Conservation (phyloP, 176 grass and related monocot species). For the Juncus effusus region DNA sequence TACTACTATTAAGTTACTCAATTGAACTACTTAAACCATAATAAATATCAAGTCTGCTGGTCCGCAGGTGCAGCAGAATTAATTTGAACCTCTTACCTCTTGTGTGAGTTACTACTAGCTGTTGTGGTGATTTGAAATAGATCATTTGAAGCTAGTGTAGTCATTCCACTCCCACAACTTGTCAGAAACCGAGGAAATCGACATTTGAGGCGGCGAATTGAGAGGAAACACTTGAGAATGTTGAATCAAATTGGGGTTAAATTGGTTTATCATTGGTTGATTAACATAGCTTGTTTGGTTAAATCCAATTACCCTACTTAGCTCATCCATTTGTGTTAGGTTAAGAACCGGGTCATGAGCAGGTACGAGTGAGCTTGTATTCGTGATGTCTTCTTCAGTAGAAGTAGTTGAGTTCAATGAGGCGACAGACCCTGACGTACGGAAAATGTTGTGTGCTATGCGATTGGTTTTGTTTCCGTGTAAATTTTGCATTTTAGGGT, state of each 20-base stretch:
- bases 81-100: constrained; percentile 8
- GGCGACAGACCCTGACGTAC: constrained; percentile 41
- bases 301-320: constrained; percentile 59
- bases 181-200: constrained; percentile 55
- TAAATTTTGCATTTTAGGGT: constrained; percentile 34
- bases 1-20: constrained; percentile 14
- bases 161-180: constrained; percentile 97
- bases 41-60: constrained; percentile 23
- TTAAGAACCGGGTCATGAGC: constrained; percentile 38
- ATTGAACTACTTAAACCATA: constrained; percentile 4
- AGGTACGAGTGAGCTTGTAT: constrained; percentile 43
- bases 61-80: background rate
- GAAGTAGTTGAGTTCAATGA: constrained; percentile 70
- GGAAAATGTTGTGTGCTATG: constrained; percentile 28
- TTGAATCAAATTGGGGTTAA: constrained; percentile 12
- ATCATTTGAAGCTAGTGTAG: constrained; percentile 71
- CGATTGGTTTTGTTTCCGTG: constrained; percentile 21
- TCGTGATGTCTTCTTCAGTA: constrained; percentile 64
- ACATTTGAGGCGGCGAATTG: constrained; percentile 35
- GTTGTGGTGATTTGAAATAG: background rate
- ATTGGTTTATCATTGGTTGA: constrained; percentile 29
- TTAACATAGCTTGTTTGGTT: constrained; percentile 38
- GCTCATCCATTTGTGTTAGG: constrained; percentile 58
- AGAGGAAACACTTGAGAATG: constrained; percentile 25
- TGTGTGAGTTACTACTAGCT: background rate